Conservation (phyloP, 75 land plant genomes). For the Azolla pinnata region DNA sequence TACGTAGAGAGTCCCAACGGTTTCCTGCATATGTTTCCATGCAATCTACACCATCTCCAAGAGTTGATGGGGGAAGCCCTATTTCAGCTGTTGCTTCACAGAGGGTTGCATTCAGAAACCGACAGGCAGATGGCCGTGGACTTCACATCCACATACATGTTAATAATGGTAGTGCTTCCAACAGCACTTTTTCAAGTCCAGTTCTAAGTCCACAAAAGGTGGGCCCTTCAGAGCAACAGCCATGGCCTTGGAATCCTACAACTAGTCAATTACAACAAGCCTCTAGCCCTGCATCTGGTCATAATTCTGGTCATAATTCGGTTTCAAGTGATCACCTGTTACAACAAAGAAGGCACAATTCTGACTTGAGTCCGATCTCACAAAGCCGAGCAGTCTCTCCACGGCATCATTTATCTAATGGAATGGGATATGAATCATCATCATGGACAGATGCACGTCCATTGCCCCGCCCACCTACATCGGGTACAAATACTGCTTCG, state of each 20-base stretch:
- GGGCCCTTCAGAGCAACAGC: constrained; percentile 35
- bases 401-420: constrained; percentile 10
- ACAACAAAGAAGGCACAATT: constrained; percentile 5
- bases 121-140: too few species aligned
- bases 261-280: constrained; percentile 27
- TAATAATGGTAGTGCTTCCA: constrained; percentile 49
- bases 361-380: constrained; percentile 19
- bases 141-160: constrained; percentile 43
- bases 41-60: too few species aligned
- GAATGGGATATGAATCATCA: constrained; percentile 11
- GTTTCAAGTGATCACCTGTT: not conserved
- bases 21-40: too few species aligned
- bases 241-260: not conserved
- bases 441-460: constrained; percentile 5
- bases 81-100: too few species aligned
- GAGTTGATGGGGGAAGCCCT: too few species aligned
- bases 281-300: constrained; percentile 75
- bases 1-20: too few species aligned
- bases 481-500: constrained; percentile 5
- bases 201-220: constrained; percentile 50
- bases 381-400: constrained; percentile 25
- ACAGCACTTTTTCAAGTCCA: constrained; percentile 68
- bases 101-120: too few species aligned
- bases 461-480: constrained; percentile 16
- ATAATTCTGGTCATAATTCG: constrained; percentile 60